Evolutionary conservation across 495 filamentous ascomycete species (phyloP).

Genomic region (Cryomyces minteri): DNA sequence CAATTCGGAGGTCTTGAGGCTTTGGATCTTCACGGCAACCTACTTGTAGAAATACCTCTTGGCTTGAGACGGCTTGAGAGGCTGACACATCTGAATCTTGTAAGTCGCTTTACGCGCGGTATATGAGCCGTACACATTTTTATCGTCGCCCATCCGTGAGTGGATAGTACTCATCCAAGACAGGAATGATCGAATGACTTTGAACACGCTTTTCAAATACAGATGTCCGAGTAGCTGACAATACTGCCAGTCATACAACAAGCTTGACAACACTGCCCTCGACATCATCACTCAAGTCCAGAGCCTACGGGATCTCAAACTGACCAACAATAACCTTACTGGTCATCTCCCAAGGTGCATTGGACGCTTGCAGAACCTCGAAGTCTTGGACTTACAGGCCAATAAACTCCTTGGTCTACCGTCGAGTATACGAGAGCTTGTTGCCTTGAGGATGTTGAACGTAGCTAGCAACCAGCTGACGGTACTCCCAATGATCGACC

Average conservation of each 20-base stretch:
- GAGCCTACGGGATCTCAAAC: slow-evolving; percentile 56
- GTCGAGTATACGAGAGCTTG: slow-evolving; percentile 39
- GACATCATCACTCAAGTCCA: slow-evolving; percentile 52
- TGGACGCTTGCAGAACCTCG: slow-evolving; percentile 42
- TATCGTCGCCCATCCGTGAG: no score
- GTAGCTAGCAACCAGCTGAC: slow-evolving; percentile 58
- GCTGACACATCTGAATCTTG: slow-evolving; percentile 67
- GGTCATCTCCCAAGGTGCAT: slow-evolving; percentile 43
- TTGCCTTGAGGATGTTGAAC: slow-evolving; percentile 53
- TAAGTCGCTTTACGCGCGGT: slow-evolving; percentile 17
- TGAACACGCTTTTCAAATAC: no score
- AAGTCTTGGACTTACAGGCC: slow-evolving; percentile 60
- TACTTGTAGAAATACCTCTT: slow-evolving; percentile 47
- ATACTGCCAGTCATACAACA: slow-evolving; percentile 50
- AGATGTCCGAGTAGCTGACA: not conserved
- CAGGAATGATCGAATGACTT: no score
- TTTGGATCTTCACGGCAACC: slow-evolving; percentile 75
- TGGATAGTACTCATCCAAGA: no score
- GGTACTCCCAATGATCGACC: slow-evolving; percentile 44
- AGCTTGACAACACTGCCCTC: slow-evolving; percentile 48
- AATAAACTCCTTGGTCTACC: slow-evolving; percentile 73
- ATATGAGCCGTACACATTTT: slow-evolving; percentile 2
- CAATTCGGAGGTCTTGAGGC: slow-evolving; percentile 73
- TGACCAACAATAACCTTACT: slow-evolving; percentile 59
- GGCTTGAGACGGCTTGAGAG: slow-evolving; percentile 54